These are phyloP conservation scores for Castanea sativa DNA, from an alignment of 306 rosid genomes.

Conservation along the genomic window DNA sequence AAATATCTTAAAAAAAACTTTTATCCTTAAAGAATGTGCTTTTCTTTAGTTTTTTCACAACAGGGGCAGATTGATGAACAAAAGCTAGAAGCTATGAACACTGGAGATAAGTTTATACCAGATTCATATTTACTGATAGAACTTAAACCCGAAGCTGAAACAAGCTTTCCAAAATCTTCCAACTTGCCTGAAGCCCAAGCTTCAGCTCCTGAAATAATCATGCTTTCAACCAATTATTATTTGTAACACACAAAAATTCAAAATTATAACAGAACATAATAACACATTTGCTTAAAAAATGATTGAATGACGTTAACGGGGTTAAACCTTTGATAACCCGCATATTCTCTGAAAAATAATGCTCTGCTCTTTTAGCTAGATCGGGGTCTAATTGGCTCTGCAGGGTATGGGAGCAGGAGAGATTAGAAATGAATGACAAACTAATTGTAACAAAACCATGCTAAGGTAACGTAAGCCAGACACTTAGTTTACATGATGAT, in stretches of 20 bases:
- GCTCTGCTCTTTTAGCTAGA: slow-evolving; percentile 86
- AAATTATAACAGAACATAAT: slow-evolving; percentile 2
- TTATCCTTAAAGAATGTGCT: not conserved
- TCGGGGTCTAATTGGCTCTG: slow-evolving; percentile 56
- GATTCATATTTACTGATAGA: slow-evolving; percentile 92
- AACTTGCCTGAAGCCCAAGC: slow-evolving; percentile 76
- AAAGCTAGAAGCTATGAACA: not conserved
- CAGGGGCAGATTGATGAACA: not conserved
- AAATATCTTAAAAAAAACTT: too few relatives aligned
- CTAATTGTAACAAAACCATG: slow-evolving; percentile 1
- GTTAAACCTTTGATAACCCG: slow-evolving; percentile 75
- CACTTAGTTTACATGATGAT: not conserved
- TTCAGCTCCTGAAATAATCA: slow-evolving; percentile 66
- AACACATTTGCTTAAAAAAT: slow-evolving; percentile 6
- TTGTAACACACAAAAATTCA: not conserved
- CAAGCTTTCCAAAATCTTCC: slow-evolving; percentile 74
- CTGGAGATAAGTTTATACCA: slow-evolving; percentile 47
- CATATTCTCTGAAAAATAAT: slow-evolving; percentile 83
- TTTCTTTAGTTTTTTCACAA: not conserved
- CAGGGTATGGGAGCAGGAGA: slow-evolving; percentile 15
- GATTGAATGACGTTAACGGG: slow-evolving; percentile 3
- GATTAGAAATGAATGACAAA: not conserved
- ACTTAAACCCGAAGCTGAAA: slow-evolving; percentile 85
- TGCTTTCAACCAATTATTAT: slow-evolving; percentile 10
- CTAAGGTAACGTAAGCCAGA: not conserved